A percentile compares a stretch with the other conserved stretches of the same genome.
Evolutionary conservation across 306 rosid genomes (phyloP).

Genomic region (Lablab purpureus): DNA sequence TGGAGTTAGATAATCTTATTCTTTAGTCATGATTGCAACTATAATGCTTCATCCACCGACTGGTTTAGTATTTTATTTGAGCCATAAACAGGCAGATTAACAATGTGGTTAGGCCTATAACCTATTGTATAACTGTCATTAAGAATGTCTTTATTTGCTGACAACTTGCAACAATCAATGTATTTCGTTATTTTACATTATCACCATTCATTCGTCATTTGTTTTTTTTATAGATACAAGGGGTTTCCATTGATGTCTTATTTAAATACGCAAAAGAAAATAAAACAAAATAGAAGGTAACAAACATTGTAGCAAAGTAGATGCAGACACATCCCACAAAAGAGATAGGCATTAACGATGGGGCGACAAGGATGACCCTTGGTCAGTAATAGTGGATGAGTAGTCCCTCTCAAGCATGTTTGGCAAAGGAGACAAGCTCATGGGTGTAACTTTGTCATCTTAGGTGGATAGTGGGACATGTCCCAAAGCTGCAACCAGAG

Average conservation of each 20-base stretch:
- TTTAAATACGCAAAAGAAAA: constrained; percentile 27
- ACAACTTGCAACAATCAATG: constrained; percentile 32
- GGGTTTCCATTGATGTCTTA: constrained; percentile 25
- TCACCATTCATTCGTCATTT: constrained; percentile 29
- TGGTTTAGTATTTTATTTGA: constrained; percentile 25
- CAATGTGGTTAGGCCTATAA: constrained; percentile 34
- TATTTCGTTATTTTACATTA: constrained; percentile 25
- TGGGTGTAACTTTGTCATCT: constrained; percentile 53
- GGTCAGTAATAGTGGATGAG: constrained; percentile 54
- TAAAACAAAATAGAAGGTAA: constrained; percentile 37
- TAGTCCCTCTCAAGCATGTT: constrained; percentile 61
- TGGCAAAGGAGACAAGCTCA: constrained; percentile 58
- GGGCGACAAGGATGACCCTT: constrained; percentile 58
- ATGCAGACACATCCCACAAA: constrained; percentile 36
- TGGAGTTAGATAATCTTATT: constrained; percentile 4
- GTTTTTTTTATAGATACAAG: constrained; percentile 28
- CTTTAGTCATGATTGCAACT: constrained; percentile 33
- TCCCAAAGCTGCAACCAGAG: constrained; percentile 49
- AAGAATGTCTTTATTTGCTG: constrained; percentile 30
- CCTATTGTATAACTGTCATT: constrained; percentile 25
- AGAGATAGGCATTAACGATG: constrained; percentile 35
- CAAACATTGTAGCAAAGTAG: constrained; percentile 38
- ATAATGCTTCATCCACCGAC: constrained; percentile 29
- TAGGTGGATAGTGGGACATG: constrained; percentile 49
- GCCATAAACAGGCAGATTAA: constrained; percentile 14